Conservation (phyloP, 192 early-diverging fungal species). For the Phlyctochytrium planicorne region DNA sequence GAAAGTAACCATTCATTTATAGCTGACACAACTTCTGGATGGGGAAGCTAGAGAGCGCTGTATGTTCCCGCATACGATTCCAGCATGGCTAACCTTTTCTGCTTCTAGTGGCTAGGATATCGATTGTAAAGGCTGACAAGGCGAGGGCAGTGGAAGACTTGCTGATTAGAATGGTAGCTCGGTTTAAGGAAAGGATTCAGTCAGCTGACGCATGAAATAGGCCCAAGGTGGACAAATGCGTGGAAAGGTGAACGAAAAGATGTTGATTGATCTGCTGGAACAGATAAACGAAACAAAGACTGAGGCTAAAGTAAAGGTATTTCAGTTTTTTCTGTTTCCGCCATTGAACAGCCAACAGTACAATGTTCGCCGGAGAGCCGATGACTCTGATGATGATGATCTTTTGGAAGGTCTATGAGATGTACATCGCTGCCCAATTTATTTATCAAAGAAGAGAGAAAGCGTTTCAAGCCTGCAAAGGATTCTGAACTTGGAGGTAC, state of each 20-base stretch:
- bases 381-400: conserved; percentile 43
- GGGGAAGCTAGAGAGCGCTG: conserved; percentile 78
- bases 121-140: conserved; percentile 87
- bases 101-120: conserved; percentile 75
- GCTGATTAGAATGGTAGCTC: conserved; percentile 85
- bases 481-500: not conserved
- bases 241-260: conserved; percentile 76
- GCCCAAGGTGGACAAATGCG: conserved; percentile 79
- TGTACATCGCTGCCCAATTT: too few species aligned
- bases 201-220: conserved; percentile 8
- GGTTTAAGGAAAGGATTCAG: not conserved
- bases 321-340: too few species aligned
- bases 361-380: conserved; percentile 16
- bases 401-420: conserved; percentile 30
- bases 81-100: too few species aligned
- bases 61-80: conserved; percentile 33
- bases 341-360: too few species aligned
- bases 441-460: too few species aligned
- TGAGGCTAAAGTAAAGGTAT: conserved; percentile 77
- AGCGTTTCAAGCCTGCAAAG: not conserved
- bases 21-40: conserved; percentile 81
- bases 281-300: conserved; percentile 73
- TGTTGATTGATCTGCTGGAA: conserved; percentile 82
- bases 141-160: conserved; percentile 87
- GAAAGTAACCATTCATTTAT: too few species aligned